Evolutionary conservation across 208 protist species (phyloP).

Genomic region (Leishmania aethiopica): DNA sequence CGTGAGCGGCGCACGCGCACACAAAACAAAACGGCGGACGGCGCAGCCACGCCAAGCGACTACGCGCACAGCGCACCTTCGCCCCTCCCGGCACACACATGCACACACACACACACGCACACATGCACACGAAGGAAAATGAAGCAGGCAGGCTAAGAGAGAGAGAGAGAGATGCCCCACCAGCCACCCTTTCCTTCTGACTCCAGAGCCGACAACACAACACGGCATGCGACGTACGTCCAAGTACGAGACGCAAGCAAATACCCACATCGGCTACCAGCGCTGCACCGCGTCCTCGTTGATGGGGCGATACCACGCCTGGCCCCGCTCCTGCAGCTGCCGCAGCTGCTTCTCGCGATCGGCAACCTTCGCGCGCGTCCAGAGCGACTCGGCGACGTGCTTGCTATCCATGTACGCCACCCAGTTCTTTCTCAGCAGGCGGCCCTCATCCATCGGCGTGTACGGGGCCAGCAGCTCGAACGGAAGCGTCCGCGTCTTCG

Average conservation of each 20-base stretch:
- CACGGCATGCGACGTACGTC: background rate
- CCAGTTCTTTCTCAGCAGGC: slow-evolving; percentile 87
- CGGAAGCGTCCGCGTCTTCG: slow-evolving; percentile 68
- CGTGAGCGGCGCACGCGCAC: no score
- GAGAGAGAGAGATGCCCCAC: background rate
- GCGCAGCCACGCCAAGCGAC: background rate
- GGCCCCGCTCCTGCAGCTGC: slow-evolving; percentile 74
- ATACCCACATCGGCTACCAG: slow-evolving; percentile 40
- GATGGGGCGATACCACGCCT: slow-evolving; percentile 89
- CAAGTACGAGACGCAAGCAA: background rate
- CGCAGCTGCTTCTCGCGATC: slow-evolving; percentile 82
- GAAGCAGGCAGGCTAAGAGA: background rate
- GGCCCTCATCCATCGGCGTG: slow-evolving; percentile 89
- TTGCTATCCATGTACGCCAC: slow-evolving; percentile 93
- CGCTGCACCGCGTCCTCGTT: slow-evolving; percentile 63
- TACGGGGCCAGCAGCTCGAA: slow-evolving; percentile 86
- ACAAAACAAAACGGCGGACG: background rate
- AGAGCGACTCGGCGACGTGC: slow-evolving; percentile 89
- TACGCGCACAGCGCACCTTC: background rate
- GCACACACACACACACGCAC: background rate
- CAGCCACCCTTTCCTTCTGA: background rate
- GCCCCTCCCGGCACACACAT: background rate
- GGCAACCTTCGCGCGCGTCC: slow-evolving; percentile 82
- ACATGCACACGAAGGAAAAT: background rate
- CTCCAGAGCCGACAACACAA: background rate